phyloP scores from a whole-genome alignment of 495 filamentous ascomycete species.

The Amorphotheca resinae region DNA sequence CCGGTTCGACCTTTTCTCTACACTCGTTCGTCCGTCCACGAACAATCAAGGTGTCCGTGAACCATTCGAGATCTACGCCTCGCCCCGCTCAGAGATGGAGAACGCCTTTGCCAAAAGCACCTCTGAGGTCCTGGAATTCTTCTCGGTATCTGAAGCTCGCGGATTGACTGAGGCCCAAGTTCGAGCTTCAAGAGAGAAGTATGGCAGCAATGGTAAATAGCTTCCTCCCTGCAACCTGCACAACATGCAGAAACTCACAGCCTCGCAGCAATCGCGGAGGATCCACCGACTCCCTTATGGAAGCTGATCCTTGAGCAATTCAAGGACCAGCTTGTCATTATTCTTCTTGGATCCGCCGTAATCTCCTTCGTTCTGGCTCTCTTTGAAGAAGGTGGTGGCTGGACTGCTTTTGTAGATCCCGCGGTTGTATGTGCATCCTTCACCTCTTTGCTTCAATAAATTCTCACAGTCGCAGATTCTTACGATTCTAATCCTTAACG shows the following conservation, averaged over 20 bases:
- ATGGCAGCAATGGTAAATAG: conserved; percentile 73
- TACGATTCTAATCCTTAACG: conserved; percentile 93
- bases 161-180: conserved; percentile 66
- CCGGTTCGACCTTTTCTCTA: no score
- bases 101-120: conserved; percentile 59
- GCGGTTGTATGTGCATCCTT: conserved; percentile 54
- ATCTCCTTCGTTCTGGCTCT: conserved; percentile 90
- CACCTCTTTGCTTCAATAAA: neutral
- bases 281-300: conserved; percentile 95
- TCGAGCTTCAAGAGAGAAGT: conserved; percentile 43
- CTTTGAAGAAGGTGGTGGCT: conserved; percentile 84
- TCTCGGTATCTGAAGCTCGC: conserved; percentile 49
- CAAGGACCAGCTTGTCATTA: conserved; percentile 96
- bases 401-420: conserved; percentile 98
- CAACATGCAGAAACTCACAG: conserved; percentile 14
- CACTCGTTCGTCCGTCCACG: no score
- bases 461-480: conserved; percentile 54
- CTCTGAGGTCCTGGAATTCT: conserved; percentile 56
- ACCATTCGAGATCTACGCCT: no score
- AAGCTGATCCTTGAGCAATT: conserved; percentile 95
- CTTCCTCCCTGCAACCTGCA: conserved; percentile 10
- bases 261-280: conserved; percentile 73
- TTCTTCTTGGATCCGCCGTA: conserved; percentile 84
- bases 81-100: conserved; percentile 48
- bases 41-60: no score